Percentiles rank a stretch among this genome's conserved stretches.
Evolutionary conservation across 768 basidiomycete genomes (phyloP).

Genomic region (Rhizopogon salebrosus): DNA sequence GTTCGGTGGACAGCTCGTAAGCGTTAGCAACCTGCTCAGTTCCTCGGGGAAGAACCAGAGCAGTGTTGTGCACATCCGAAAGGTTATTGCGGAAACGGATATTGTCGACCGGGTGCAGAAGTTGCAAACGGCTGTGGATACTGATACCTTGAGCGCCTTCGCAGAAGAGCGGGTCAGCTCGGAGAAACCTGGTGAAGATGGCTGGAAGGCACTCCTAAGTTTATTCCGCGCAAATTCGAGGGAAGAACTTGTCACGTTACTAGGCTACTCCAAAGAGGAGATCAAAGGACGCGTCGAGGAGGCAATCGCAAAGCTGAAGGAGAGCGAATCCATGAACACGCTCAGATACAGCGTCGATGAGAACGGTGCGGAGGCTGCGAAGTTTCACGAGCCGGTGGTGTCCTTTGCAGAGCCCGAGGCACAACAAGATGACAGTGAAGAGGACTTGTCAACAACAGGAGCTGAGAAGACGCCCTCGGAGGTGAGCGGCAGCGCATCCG

Average conservation of each 20-base stretch:
- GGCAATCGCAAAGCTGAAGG: slow-evolving; percentile 72
- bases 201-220: slow-evolving; percentile 86
- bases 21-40: slow-evolving; percentile 69
- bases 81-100: slow-evolving; percentile 67
- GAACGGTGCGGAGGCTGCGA: slow-evolving; percentile 36
- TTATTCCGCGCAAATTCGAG: slow-evolving; percentile 87
- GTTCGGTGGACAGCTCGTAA: slow-evolving; percentile 84
- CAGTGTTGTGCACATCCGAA: slow-evolving; percentile 73
- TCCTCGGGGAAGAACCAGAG: slow-evolving; percentile 80
- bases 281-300: slow-evolving; percentile 74
- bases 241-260: slow-evolving; percentile 82
- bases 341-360: slow-evolving; percentile 32
- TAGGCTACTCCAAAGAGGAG: slow-evolving; percentile 91
- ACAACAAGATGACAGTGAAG: slow-evolving; percentile 25
- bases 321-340: slow-evolving; percentile 24
- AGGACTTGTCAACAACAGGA: slow-evolving; percentile 21
- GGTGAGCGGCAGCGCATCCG: slow-evolving; percentile 60
- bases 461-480: slow-evolving; percentile 53
- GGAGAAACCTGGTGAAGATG: slow-evolving; percentile 37
- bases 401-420: slow-evolving; percentile 77
- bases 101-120: slow-evolving; percentile 71
- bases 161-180: slow-evolving; percentile 49
- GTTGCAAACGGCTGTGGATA: slow-evolving; percentile 59
- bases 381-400: slow-evolving; percentile 68
- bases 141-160: slow-evolving; percentile 54